Evolutionary conservation across 257 asterid genomes (phyloP).

Genomic region (Scutellaria minor): DNA sequence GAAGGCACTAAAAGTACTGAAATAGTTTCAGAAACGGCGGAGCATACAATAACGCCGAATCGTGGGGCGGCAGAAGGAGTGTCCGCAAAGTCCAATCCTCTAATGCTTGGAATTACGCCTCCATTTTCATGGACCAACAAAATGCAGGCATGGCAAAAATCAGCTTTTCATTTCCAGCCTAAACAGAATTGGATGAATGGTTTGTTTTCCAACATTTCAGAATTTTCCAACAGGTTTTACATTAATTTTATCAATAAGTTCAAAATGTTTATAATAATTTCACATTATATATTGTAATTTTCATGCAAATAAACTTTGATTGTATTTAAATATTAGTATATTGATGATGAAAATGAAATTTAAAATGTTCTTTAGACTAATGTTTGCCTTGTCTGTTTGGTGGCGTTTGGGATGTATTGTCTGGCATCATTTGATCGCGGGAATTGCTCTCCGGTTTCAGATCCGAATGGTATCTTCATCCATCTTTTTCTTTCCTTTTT

Average conservation of each 20-base stretch:
- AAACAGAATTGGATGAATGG: slow-evolving; percentile 68
- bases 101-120: slow-evolving; percentile 22
- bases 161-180: slow-evolving; percentile 63
- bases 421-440: slow-evolving; percentile 37
- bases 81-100: slow-evolving; percentile 44
- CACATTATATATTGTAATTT: too few relatives aligned
- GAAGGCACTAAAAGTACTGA: background rate
- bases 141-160: slow-evolving; percentile 58
- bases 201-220: slow-evolving; percentile 6
- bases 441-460: slow-evolving; percentile 38
- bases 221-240: too few relatives aligned
- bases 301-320: too few relatives aligned
- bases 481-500: too few relatives aligned
- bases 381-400: background rate
- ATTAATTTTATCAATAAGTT: too few relatives aligned
- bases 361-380: background rate
- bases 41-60: background rate
- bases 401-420: background rate
- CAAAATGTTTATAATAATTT: too few relatives aligned
- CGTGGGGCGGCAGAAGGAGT: slow-evolving; percentile 60
- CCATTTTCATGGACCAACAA: slow-evolving; percentile 43
- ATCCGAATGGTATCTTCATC: slow-evolving; percentile 62
- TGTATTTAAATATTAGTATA: too few relatives aligned
- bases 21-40: background rate
- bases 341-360: too few relatives aligned